phyloP scores from a whole-genome alignment of 352 stramenopile species.

The Blastocystis sp. region DNA sequence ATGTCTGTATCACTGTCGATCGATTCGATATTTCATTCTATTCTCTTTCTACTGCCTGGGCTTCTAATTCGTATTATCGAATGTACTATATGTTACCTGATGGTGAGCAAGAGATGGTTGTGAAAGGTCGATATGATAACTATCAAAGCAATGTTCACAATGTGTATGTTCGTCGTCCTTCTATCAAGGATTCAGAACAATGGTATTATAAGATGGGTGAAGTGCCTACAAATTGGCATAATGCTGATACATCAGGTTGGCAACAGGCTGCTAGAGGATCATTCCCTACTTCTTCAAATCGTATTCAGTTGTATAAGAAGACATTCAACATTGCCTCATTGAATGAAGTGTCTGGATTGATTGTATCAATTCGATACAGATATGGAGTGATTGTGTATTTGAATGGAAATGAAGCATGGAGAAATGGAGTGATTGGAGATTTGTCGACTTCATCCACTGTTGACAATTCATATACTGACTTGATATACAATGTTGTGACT shows the following conservation, averaged over 20 bases:
- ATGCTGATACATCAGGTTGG: background rate
- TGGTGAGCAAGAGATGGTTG: background rate
- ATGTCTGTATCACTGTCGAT: background rate
- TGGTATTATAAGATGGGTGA: constrained; percentile 8
- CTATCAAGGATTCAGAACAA: background rate
- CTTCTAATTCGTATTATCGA: background rate
- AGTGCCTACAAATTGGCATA: constrained; percentile 18
- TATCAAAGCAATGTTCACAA: background rate
- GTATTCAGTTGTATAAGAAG: constrained; percentile 24
- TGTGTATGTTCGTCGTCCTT: background rate
- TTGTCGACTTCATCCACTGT: background rate
- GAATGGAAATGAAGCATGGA: constrained; percentile 34
- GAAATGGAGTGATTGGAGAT: constrained; percentile 11
- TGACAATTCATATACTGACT: background rate
- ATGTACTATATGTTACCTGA: background rate
- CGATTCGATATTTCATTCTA: background rate
- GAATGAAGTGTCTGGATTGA: background rate
- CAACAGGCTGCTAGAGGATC: background rate
- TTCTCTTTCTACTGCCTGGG: background rate
- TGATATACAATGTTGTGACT: background rate
- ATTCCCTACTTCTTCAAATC: background rate
- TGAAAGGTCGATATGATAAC: background rate
- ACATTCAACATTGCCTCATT: constrained; percentile 2
- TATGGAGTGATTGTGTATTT: constrained; percentile 15
- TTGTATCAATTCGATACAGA: background rate